Evolutionary conservation across 2,329 filamentous ascomycete genomes (phyloP), one percentile per base, ranked within the genome.

Genomic region (Fusarium globosum): DNA sequence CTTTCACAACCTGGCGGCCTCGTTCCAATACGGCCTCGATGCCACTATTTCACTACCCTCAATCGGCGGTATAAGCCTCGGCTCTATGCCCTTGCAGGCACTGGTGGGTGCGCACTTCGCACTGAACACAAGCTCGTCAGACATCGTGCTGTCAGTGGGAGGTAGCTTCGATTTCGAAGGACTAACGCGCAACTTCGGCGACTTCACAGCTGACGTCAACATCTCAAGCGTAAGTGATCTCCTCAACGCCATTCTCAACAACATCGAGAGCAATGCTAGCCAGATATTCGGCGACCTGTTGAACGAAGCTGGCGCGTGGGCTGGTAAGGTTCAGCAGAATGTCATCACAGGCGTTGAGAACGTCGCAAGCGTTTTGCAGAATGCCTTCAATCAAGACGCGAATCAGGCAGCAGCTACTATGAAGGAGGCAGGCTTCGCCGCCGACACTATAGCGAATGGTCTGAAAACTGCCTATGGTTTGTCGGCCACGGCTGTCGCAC

Each of bases 111-210:
- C 45, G 10, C 38, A 62, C 18, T 65, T 65, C 3, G 13, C 51
- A n/a, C 18, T 61, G 1, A 61, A 36, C 4, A 61, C 48, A 30
- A 61, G 36, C 23, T 36, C 51, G 1, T 58, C 59, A n/a, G 39
- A 43, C 2, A n/a, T 62, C 6, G 9, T 21, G 0, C 10, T 58
- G 0, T 20, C 14, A 23, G 51, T 62, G 2, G 56, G 57, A 2
- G 61, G 61, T 2, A 45, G 33, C 9, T 65, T 65, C n/a, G 56
- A 62, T 2, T 65, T 65, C 7, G 45, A 65, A 4, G 61, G 61
- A 1, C 4, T 38, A 3, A 62, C 16, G 1, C 57, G 38, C 9
- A 65, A 1, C 6, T 39, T 65, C 2, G 45, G 45, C 7, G 33
- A 43, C 1, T 65, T 65, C 26, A 12, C 10, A 2, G 61, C 35